Conservation (phyloP, 495 filamentous ascomycete genomes). For the Aspergillus campestris region DNA sequence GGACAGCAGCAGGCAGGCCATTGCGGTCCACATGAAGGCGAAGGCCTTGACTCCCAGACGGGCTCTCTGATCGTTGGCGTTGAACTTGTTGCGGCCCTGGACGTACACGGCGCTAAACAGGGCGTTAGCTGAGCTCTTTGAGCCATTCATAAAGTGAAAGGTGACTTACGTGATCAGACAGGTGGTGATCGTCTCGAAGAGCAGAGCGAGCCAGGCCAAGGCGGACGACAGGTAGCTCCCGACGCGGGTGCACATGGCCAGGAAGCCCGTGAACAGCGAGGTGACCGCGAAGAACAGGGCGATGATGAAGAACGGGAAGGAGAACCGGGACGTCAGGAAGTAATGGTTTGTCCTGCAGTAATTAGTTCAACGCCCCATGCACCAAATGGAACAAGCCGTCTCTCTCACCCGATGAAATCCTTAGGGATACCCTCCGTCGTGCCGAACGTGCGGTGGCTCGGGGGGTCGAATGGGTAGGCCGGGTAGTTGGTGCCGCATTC, state of each 20-base stretch:
- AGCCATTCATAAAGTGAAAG: not conserved
- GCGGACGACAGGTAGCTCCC: constrained; percentile 53
- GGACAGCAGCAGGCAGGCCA: constrained; percentile 59
- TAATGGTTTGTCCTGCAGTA: constrained; percentile 44
- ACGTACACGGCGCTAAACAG: constrained; percentile 60
- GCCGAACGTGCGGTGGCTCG: constrained; percentile 47
- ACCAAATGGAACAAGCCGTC: not conserved
- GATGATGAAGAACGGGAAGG: constrained; percentile 65
- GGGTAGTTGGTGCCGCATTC: constrained; percentile 46
- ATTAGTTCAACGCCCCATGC: not conserved
- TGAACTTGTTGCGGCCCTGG: constrained; percentile 65
- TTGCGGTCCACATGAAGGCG: constrained; percentile 80
- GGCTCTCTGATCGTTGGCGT: constrained; percentile 45
- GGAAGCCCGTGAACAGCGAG: constrained; percentile 52
- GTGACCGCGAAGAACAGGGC: constrained; percentile 55
- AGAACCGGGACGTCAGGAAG: constrained; percentile 59
- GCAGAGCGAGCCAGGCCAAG: constrained; percentile 44
- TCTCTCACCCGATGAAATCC: constrained; percentile 45
- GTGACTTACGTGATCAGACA: constrained; percentile 62
- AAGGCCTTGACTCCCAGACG: constrained; percentile 64
- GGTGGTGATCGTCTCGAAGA: constrained; percentile 56
- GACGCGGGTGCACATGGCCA: constrained; percentile 53
- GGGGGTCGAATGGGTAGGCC: constrained; percentile 59
- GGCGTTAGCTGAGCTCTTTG: constrained; percentile 10
- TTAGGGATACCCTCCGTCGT: constrained; percentile 47